Evolutionary conservation across 164 flowering plant genomes (phyloP).

Genomic region (Magnolia officinalis): DNA sequence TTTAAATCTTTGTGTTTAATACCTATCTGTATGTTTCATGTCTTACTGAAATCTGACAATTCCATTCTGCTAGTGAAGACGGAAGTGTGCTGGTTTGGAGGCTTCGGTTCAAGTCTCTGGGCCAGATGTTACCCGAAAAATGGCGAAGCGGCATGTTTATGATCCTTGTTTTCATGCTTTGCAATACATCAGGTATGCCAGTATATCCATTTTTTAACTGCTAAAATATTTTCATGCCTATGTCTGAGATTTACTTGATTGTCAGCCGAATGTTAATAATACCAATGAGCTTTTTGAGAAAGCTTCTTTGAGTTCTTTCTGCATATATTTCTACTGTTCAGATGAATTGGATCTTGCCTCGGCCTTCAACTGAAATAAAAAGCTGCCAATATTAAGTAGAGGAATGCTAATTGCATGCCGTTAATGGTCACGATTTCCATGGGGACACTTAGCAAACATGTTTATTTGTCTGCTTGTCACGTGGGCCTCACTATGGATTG

Average conservation of each 20-base stretch:
- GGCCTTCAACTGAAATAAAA: neutral
- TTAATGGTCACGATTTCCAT: too few relatives aligned
- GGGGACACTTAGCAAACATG: neutral
- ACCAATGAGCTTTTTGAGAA: neutral
- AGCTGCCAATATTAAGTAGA: neutral
- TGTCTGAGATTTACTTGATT: neutral
- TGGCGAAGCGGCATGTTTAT: neutral
- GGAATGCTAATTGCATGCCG: neutral
- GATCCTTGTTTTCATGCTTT: neutral
- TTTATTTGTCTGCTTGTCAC: neutral
- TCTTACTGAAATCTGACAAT: too few relatives aligned
- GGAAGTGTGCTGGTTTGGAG: neutral
- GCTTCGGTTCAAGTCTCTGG: constrained; percentile 1
- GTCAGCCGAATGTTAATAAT: neutral
- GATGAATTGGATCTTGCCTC: neutral
- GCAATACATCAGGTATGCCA: neutral
- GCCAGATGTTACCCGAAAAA: neutral
- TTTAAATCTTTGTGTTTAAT: too few relatives aligned
- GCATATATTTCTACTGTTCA: neutral
- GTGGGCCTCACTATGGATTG: neutral
- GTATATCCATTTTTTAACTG: neutral
- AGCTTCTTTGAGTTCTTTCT: neutral
- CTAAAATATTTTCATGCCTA: neutral
- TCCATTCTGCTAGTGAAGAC: neutral
- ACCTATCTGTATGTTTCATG: too few relatives aligned